Evolutionary conservation across 768 basidiomycete genomes (phyloP).

Genomic region (Boletus rufocinnamomeus): DNA sequence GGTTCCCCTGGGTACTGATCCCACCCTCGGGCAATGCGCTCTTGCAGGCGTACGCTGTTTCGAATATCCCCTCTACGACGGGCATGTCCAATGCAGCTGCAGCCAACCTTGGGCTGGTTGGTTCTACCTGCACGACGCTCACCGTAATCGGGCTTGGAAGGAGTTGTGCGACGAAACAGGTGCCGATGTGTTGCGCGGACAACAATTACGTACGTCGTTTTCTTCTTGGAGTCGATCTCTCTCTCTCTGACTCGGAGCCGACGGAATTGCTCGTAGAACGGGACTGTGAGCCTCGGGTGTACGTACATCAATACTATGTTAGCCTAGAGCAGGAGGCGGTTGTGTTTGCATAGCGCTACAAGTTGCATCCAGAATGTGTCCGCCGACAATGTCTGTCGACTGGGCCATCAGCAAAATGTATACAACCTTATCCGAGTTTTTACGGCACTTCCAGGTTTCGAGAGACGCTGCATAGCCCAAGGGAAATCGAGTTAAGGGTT

Average conservation of each 20-base stretch:
- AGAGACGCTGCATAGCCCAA: too few species aligned
- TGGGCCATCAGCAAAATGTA: too few species aligned
- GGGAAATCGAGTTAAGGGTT: too few species aligned
- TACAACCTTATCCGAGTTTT: too few species aligned
- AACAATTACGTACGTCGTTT: constrained; percentile 13
- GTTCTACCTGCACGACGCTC: constrained; percentile 7
- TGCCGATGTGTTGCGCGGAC: constrained; percentile 18
- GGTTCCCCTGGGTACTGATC: background rate
- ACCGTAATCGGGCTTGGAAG: constrained; percentile 17
- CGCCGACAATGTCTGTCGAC: background rate
- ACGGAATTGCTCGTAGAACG: constrained; percentile 8
- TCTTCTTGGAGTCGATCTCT: background rate
- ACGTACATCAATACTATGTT: constrained; percentile 7
- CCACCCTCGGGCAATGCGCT: background rate
- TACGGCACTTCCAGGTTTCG: too few species aligned
- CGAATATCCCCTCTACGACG: constrained; percentile 4
- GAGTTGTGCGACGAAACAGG: constrained; percentile 12
- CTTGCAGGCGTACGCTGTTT: constrained; percentile 9
- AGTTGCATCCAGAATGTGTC: background rate
- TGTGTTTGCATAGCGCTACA: background rate
- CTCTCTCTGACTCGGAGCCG: too few species aligned
- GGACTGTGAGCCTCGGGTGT: constrained; percentile 17
- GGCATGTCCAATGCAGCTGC: constrained; percentile 12
- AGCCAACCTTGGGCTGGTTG: constrained; percentile 18
- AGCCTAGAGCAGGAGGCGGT: background rate